Percentiles rank a stretch among this genome's conserved stretches.
phyloP scores from a whole-genome alignment of 805 yeast species.

The Candida vaughaniae region DNA sequence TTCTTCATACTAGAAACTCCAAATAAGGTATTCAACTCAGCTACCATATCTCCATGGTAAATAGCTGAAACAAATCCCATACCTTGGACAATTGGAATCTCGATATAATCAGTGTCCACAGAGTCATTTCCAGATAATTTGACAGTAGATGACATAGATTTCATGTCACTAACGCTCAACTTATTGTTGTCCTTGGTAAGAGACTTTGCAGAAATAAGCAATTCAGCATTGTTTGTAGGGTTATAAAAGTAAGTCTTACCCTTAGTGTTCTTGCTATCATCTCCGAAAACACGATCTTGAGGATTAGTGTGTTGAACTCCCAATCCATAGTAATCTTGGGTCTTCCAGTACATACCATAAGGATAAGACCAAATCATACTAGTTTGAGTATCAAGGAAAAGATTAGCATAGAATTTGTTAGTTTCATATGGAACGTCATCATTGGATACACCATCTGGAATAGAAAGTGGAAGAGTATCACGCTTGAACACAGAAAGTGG shows the following conservation, averaged over 20 bases:
- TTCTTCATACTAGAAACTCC: conserved; percentile 23
- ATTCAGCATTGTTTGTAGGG: conserved; percentile 55
- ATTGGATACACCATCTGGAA: conserved; percentile 49
- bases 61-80: conserved; percentile 77
- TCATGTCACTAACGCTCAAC: conserved; percentile 47
- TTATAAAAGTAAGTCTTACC: conserved; percentile 50
- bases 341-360: conserved; percentile 59
- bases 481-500: conserved; percentile 44
- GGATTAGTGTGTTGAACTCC: conserved; percentile 59
- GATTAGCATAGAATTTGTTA: conserved; percentile 72
- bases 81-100: conserved; percentile 73
- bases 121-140: conserved; percentile 33
- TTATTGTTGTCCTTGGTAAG: conserved; percentile 39
- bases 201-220: conserved; percentile 54
- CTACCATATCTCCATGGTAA: conserved; percentile 48
- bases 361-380: conserved; percentile 65
- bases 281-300: conserved; percentile 46
- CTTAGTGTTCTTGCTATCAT: conserved; percentile 46
- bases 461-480: conserved; percentile 41
- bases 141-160: conserved; percentile 51
- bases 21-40: conserved; percentile 33
- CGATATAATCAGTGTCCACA: conserved; percentile 38
- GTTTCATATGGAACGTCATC: conserved; percentile 54
- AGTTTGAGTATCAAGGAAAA: conserved; percentile 55
- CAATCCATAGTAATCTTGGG: conserved; percentile 49